Conservation (phyloP, 768 basidiomycete genomes). For the Hygrophorus russula region DNA sequence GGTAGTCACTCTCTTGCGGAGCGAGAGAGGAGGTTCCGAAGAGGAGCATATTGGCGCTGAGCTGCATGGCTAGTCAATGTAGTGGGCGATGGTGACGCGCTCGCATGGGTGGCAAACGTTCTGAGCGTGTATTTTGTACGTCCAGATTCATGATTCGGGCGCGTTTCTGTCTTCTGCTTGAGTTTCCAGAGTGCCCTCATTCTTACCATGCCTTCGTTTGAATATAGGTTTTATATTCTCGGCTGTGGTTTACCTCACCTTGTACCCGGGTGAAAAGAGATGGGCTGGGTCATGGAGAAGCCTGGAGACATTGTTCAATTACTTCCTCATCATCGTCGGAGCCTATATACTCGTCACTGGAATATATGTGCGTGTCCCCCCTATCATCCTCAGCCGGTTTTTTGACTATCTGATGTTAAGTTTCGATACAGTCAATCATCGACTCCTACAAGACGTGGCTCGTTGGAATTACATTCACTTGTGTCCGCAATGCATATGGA, state of each 20-base stretch:
- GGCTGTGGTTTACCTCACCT: constrained; percentile 29
- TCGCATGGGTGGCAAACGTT: neutral
- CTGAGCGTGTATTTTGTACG: neutral
- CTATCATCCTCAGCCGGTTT: constrained; percentile 9
- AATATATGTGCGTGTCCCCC: constrained; percentile 21
- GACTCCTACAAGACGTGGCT: constrained; percentile 17
- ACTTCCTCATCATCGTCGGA: constrained; percentile 24
- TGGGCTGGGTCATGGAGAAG: constrained; percentile 22
- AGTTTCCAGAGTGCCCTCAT: neutral
- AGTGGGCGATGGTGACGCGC: too few species aligned
- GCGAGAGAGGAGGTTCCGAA: too few species aligned
- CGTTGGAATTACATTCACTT: constrained; percentile 21
- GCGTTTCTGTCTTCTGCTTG: constrained; percentile 1
- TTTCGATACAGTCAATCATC: constrained; percentile 25
- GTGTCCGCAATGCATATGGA: constrained; percentile 20
- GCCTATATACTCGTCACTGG: constrained; percentile 26
- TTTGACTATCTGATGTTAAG: constrained; percentile 12
- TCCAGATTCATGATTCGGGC: constrained; percentile 24
- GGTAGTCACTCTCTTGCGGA: too few species aligned
- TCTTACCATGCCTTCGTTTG: constrained; percentile 2
- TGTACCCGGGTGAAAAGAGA: constrained; percentile 22
- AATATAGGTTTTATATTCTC: constrained; percentile 28
- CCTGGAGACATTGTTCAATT: constrained; percentile 26
- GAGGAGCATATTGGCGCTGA: too few species aligned
- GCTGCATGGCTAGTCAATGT: too few species aligned